Evolutionary conservation across 768 basidiomycete species (phyloP), one percentile per base, ranked within the genome.

Genomic region (Lentinula aciculospora): DNA sequence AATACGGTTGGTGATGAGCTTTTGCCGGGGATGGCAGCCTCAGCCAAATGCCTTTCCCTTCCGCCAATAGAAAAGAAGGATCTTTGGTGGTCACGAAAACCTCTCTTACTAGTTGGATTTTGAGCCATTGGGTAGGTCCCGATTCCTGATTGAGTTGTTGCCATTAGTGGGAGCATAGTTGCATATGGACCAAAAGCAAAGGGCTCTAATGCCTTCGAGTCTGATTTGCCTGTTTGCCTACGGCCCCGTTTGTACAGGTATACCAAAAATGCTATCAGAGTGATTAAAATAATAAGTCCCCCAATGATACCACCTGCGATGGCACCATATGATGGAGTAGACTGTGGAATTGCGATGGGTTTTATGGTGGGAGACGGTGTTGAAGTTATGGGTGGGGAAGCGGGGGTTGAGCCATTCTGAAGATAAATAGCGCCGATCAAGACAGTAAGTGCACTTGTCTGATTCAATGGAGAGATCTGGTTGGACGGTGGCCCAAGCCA

Each of bases 401-500:
- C 34, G 7, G 51, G 27, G n/a, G 23, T 53, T 19, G 54, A 39
- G 27, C 27, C 25, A 27, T 56, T 44, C n/a, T 32, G 19, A 21
- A 60, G 42, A 17, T 28, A 53, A 27, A 62, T 58, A 15, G 55
- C 55, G 34, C 56, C 51, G 44, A 62, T 42, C 8, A 60, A 34
- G 1, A 45, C 59, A 28, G 28, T 44, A 2, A 60, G 50, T 4
- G 58, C 56, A 3, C 7, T 25, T 9, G 59, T 60, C 40, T 62
- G 62, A 36, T 48, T 50, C 12, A 1, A 7, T 19, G 39, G 42
- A 5, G 32, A 53, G 50, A 39, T 61, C 17, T 17, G 29, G 0
- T 57, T 21, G n/a, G 42, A 44, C 19, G 60, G 55, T 9, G 62
- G 62, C 17, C 58, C 60, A 10, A 44, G 27, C 60, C 62, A 63